Conservation (phyloP, 108 stramenopile species). For the Skeletonema potamos region DNA sequence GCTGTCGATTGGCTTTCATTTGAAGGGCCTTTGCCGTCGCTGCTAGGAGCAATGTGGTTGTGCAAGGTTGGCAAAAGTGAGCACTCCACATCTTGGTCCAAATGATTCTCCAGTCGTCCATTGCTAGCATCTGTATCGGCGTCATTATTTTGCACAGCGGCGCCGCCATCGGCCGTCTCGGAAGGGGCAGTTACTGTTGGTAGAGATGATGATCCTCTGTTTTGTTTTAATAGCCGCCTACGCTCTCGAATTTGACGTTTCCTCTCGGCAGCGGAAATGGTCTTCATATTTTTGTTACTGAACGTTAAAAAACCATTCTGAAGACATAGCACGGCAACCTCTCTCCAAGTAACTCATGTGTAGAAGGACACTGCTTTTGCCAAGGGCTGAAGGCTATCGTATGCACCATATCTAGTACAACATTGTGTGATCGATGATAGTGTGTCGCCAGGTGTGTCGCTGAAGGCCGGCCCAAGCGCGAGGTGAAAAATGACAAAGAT, state of each 20-base stretch:
- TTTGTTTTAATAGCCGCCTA: slow-evolving; percentile 2
- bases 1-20: neutral
- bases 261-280: slow-evolving; percentile 19
- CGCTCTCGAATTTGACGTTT: slow-evolving; percentile 36
- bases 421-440: no score
- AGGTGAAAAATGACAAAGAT: no score
- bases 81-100: neutral
- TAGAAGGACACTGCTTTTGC: no score
- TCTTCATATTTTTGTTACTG: slow-evolving; percentile 6
- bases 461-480: no score
- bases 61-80: neutral
- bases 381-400: no score
- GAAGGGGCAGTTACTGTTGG: neutral
- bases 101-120: neutral
- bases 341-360: neutral
- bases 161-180: neutral
- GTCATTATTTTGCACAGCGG: neutral
- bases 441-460: no score
- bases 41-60: neutral
- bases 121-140: neutral
- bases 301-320: neutral
- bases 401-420: no score
- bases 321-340: neutral
- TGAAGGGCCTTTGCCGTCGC: neutral
- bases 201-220: neutral